Conservation (phyloP, 352 stramenopile genomes). For the Stramenopiles sp. region DNA sequence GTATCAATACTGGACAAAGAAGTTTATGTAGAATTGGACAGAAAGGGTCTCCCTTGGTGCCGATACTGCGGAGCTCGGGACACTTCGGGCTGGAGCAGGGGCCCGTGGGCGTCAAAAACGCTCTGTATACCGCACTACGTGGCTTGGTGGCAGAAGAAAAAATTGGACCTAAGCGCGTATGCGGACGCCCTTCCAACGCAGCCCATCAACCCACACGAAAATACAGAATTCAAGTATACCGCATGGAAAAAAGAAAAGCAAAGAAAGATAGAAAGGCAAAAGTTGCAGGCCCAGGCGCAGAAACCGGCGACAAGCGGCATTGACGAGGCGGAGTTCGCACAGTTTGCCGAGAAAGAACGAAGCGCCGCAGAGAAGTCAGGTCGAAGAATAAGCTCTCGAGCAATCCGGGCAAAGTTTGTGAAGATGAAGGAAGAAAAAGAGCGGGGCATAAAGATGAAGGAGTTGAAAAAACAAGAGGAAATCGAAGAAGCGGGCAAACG, state of each 20-base stretch:
- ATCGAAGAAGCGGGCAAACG: background rate
- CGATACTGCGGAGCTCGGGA: constrained; percentile 18
- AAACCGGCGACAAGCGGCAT: background rate
- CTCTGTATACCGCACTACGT: constrained; percentile 22
- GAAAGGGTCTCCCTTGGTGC: constrained; percentile 17
- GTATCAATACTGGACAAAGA: background rate
- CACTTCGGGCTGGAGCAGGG: constrained; percentile 17
- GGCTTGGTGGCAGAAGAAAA: constrained; percentile 20
- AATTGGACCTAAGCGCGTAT: constrained; percentile 14
- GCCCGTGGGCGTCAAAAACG: constrained; percentile 19
- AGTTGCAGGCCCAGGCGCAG: background rate
- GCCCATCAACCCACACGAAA: background rate
- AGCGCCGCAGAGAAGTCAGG: background rate
- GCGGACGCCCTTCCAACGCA: background rate
- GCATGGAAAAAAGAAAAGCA: background rate
- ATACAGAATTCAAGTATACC: constrained; percentile 1
- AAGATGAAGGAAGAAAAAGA: background rate
- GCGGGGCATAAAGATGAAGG: background rate
- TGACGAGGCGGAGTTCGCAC: background rate
- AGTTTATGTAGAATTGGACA: background rate
- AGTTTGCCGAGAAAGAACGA: background rate
- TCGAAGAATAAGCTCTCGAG: background rate
- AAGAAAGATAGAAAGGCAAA: background rate
- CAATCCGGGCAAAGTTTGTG: background rate
- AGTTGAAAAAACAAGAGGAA: background rate